phyloP scores from a whole-genome alignment of 176 grass and related monocot species.

The Oropetium thomaeum region DNA sequence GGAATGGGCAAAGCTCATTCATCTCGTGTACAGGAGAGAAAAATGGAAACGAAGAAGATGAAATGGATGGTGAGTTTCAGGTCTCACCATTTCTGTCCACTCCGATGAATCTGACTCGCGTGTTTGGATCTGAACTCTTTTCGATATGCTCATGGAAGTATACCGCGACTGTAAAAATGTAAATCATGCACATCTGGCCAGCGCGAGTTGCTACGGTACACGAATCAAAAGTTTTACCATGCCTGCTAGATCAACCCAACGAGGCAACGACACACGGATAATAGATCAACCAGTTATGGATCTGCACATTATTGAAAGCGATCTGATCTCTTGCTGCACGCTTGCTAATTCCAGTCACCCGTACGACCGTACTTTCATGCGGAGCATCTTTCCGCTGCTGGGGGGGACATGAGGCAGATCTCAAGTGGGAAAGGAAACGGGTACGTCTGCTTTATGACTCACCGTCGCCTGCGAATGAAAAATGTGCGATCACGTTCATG shows the following conservation, averaged over 20 bases:
- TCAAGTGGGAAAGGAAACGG: background rate
- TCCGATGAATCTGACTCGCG: background rate
- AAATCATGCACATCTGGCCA: too few species aligned
- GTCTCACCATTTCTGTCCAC: background rate
- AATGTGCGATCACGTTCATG: too few species aligned
- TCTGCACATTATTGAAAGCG: background rate
- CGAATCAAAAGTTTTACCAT: too few species aligned
- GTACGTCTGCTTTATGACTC: background rate
- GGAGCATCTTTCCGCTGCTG: background rate
- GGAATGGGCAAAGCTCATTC: background rate
- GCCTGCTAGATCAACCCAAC: too few species aligned
- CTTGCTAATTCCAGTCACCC: background rate
- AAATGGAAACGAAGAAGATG: background rate
- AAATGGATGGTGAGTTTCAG: background rate
- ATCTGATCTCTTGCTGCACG: background rate
- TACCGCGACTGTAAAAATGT: too few species aligned
- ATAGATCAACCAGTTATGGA: too few species aligned
- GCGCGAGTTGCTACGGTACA: too few species aligned
- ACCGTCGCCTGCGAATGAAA: background rate
- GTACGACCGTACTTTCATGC: background rate
- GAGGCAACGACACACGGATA: too few species aligned
- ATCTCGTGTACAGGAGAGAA: conserved; percentile 7
- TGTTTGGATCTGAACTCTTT: background rate
- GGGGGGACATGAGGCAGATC: background rate
- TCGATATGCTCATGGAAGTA: too few species aligned